phyloP scores from a whole-genome alignment of 2,329 filamentous ascomycete species.

The Mycosphaerella arachidis region DNA sequence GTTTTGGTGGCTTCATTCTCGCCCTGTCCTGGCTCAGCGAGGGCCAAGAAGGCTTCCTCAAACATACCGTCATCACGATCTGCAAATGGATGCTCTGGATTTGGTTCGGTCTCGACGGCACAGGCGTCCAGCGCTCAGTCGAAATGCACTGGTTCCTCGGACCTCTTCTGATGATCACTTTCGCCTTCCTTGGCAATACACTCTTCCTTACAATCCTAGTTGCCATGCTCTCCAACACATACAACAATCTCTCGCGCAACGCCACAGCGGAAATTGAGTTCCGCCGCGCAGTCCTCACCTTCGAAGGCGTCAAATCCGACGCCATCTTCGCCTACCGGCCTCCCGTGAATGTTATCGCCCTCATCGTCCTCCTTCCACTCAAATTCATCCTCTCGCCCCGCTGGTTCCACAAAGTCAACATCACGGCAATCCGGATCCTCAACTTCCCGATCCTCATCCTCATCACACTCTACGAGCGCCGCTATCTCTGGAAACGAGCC shows the following conservation, averaged over 20 bases:
- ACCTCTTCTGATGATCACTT: conserved; percentile 73
- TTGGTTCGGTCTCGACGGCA: conserved; percentile 81
- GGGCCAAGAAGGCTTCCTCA: conserved; percentile 41
- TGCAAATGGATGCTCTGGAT: conserved; percentile 91
- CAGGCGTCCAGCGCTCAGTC: conserved; percentile 52
- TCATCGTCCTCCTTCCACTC: conserved; percentile 68
- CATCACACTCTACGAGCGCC: conserved; percentile 67
- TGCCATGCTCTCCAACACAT: conserved; percentile 81
- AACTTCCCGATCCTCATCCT: conserved; percentile 71
- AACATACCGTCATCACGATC: conserved; percentile 57
- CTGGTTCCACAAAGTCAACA: conserved; percentile 89
- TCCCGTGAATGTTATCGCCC: conserved; percentile 76
- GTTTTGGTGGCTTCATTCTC: conserved; percentile 75
- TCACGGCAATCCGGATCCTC: conserved; percentile 66
- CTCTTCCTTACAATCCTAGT: conserved; percentile 86
- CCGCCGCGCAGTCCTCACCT: conserved; percentile 72
- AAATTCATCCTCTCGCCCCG: conserved; percentile 73
- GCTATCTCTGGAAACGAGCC: conserved; percentile 57
- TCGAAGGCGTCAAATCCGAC: conserved; percentile 81
- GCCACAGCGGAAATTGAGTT: conserved; percentile 81
- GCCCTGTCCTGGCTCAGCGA: conserved; percentile 74
- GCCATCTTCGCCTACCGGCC: conserved; percentile 78
- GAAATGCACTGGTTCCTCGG: conserved; percentile 78
- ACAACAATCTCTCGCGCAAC: conserved; percentile 70
- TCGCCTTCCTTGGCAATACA: conserved; percentile 81